Evolutionary conservation across 2,329 filamentous ascomycete genomes (phyloP).

Genomic region (Ramularia collo-cygni): DNA sequence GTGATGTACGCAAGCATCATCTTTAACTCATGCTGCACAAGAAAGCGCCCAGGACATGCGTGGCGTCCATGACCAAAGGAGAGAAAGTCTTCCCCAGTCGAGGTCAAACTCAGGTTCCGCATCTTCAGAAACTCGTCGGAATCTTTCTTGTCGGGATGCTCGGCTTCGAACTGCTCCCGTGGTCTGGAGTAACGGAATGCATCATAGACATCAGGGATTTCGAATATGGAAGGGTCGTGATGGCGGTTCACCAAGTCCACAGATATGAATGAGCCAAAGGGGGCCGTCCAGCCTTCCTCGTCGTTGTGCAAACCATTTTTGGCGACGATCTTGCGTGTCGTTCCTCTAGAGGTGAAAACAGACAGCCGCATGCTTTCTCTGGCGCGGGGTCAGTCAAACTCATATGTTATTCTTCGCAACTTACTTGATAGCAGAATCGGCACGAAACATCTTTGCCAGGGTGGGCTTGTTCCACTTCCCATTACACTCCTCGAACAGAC

Average conservation of each 20-base stretch:
- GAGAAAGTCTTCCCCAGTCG: slow-evolving; percentile 25
- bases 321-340: slow-evolving; percentile 24
- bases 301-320: slow-evolving; percentile 21
- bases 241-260: slow-evolving; percentile 19
- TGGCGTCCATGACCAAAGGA: slow-evolving; percentile 27
- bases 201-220: slow-evolving; percentile 24
- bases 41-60: slow-evolving; percentile 32
- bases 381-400: no score
- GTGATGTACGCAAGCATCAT: slow-evolving; percentile 33
- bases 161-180: slow-evolving; percentile 18
- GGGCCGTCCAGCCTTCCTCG: slow-evolving; percentile 20
- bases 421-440: slow-evolving; percentile 23
- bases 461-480: slow-evolving; percentile 21
- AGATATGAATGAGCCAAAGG: slow-evolving; percentile 19
- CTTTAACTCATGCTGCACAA: slow-evolving; percentile 18
- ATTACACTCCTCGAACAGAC: slow-evolving; percentile 10
- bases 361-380: slow-evolving; percentile 27
- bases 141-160: slow-evolving; percentile 4
- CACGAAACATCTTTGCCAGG: slow-evolving; percentile 21
- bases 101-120: slow-evolving; percentile 21
- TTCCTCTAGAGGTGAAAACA: slow-evolving; percentile 19
- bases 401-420: no score
- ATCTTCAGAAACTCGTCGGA: slow-evolving; percentile 16
- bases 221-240: slow-evolving; percentile 26
- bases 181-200: slow-evolving; percentile 27